Evolutionary conservation across 768 basidiomycete species (phyloP), one percentile per base, ranked within the genome.

Genomic region (Boletales sp.): DNA sequence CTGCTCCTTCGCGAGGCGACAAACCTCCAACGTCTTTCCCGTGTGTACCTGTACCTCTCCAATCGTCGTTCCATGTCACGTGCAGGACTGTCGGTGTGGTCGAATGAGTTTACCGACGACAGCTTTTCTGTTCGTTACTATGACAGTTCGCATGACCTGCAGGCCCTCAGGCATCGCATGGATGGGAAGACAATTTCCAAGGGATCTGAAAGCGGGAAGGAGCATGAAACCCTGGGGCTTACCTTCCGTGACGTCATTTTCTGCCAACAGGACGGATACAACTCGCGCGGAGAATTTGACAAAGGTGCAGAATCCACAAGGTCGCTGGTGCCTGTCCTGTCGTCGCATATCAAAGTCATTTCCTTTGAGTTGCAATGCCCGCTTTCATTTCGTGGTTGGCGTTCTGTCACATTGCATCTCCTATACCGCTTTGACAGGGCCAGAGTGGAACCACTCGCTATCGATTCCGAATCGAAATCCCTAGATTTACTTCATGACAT

Each of bases 291-390:
- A 14, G 58, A 71, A 8, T 63, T 71, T 36, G 75, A 78, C 50
- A 5, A 27, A 7, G 24, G 24, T 27, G 24, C 24, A 5, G 24
- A 27, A 27, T 27, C 24, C 7, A 6, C 24, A 27, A 27, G 24
- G 24, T 74, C 73, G 74, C 77, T 73, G 1, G 52, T 78, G 18
- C 73, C 77, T 4, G 19, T 48, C 1, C 34, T 57, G 13, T 11
- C 10, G 4, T 12, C 53, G 9, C 36, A 17, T 17, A 9, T 17
- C 36, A 37, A 37, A 17, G 53, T 57, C 0, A 57, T 66, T 8
- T 60, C 75, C 1, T 76, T 77, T 47, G 74, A 78, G 45, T 54
- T 75, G 9, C 42, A 45, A 10, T 65, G 65, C 39, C 76, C 76
- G 4, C 19, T 43, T 5, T 45, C 53, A 4, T 71, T 76, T 46